These are phyloP conservation scores for Eragrostis nindensis DNA, from an alignment of 176 grass and related monocot species.

Conservation along the genomic window DNA sequence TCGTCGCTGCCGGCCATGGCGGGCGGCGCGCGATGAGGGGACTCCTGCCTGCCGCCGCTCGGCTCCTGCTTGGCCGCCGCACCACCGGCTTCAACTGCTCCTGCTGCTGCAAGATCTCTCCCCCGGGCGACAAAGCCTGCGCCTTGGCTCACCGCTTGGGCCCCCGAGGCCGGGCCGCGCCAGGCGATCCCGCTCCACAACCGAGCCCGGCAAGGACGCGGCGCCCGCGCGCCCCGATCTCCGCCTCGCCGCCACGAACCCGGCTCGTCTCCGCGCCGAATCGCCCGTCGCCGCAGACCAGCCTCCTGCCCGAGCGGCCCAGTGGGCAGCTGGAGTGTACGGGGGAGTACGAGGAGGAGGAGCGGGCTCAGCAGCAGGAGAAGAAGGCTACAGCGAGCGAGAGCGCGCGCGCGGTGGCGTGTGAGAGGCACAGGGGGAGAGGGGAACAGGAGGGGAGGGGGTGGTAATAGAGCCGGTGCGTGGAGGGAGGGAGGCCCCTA, in stretches of 20 bases:
- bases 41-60: slow-evolving; percentile 4
- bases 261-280: not conserved
- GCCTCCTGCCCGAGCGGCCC: not conserved
- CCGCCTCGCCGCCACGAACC: not conserved
- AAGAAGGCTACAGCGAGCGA: not conserved
- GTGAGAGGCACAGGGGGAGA: slow-evolving; percentile 1
- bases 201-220: not conserved
- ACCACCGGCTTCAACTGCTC: slow-evolving; percentile 9
- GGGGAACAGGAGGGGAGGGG: not conserved
- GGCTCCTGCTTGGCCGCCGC: not conserved
- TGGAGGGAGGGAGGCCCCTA: too few species aligned
- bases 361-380: not conserved
- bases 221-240: slow-evolving; percentile 29
- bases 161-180: not conserved
- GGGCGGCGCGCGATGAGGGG: not conserved
- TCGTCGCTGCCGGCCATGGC: slow-evolving; percentile 98
- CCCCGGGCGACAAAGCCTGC: slow-evolving; percentile 5
- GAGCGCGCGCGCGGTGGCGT: not conserved
- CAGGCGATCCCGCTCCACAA: slow-evolving; percentile 23
- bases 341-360: not conserved
- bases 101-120: slow-evolving; percentile 32
- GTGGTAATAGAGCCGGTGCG: not conserved
- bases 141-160: slow-evolving; percentile 43
- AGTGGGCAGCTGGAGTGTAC: slow-evolving; percentile 3
- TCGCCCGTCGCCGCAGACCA: slow-evolving; percentile 11